These are phyloP conservation scores for Acanthamoeba culbertsoni DNA, from an alignment of 208 protist species.

Conservation along the genomic window DNA sequence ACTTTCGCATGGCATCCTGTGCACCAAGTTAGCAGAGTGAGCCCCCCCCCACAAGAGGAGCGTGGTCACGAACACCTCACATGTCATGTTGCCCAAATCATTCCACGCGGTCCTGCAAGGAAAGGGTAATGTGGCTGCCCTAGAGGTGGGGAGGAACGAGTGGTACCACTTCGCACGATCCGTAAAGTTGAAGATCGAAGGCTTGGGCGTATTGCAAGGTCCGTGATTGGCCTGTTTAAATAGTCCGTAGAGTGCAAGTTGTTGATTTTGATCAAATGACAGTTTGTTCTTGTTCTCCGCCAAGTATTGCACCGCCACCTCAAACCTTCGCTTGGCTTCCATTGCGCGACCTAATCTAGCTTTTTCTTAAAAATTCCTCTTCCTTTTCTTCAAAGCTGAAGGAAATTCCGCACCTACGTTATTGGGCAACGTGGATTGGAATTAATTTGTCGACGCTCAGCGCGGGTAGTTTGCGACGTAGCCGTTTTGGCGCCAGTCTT, in stretches of 20 bases:
- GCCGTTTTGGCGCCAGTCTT: neutral
- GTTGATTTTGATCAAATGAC: neutral
- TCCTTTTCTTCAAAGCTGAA: neutral
- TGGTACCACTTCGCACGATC: conserved; percentile 7
- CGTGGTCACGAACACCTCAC: neutral
- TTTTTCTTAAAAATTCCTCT: neutral
- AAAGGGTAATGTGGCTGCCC: neutral
- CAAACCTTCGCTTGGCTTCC: neutral
- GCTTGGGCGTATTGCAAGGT: conserved; percentile 4
- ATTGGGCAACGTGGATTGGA: neutral
- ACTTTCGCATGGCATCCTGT: conserved; percentile 17
- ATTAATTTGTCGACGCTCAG: neutral
- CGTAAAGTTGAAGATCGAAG: neutral
- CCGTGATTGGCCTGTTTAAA: conserved; percentile 38
- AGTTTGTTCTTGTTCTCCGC: conserved; percentile 5
- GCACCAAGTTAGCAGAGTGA: neutral
- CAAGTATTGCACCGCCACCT: neutral
- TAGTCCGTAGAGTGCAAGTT: neutral
- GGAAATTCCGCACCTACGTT: neutral
- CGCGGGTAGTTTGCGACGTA: neutral
- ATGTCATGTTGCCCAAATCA: neutral
- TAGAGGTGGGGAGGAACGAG: neutral
- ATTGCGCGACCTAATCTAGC: neutral
- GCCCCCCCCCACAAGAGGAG: neutral
- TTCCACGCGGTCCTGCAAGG: conserved; percentile 11